Base-by-base conservation (phyloP, 805 yeast genomes). In the Ogataea henricii region DNA sequence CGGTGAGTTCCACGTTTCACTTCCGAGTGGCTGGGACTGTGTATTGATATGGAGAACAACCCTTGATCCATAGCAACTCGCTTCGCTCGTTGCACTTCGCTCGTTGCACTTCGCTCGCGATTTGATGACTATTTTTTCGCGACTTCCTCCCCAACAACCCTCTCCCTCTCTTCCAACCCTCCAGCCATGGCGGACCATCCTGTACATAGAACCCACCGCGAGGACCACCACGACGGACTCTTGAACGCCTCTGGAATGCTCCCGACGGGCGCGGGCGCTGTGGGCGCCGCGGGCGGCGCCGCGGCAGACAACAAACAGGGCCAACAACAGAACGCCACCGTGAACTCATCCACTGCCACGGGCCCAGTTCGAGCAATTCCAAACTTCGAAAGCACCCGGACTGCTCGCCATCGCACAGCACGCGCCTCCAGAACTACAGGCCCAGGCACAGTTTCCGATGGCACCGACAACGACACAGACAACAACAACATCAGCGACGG, bases 321-420 rank as follows among this genome's bases (percentile, higher is more conserved):
- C 8, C 30, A 13, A 30, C 17, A 30, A 30, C 34, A 30, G 18
- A 30, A 30, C 34, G 34, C 34, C 34, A 30, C 34, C 34, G 25
- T 8, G 8, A 22, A 6, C 6, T 30, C 16, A 13, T 13, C 34
- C 18, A 14, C 17, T 16, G 6, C n/a, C 34, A 50, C 53, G 3
- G 43, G 47, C 29, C 52, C 52, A 41, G 52, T 50, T 20, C 35
- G 49, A 16, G 53, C 51, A 22, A 47, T 52, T 12, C 54, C 62
- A n/a, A 65, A 58, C 22, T 57, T 58, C 45, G 57, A 47, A 37
- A 55, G 59, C 40, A 43, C 53, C 25, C 48, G 67, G 16, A 30
- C 16, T n/a, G 16, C 5, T 9, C 34, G 34, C 4, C 34, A 30
- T 57, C 61, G 6, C 30, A 30, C 14, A 45, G 47, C 13, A 52